These are phyloP conservation scores for Kodamaea leandrae DNA, from an alignment of 805 yeast species.

Conservation along the genomic window DNA sequence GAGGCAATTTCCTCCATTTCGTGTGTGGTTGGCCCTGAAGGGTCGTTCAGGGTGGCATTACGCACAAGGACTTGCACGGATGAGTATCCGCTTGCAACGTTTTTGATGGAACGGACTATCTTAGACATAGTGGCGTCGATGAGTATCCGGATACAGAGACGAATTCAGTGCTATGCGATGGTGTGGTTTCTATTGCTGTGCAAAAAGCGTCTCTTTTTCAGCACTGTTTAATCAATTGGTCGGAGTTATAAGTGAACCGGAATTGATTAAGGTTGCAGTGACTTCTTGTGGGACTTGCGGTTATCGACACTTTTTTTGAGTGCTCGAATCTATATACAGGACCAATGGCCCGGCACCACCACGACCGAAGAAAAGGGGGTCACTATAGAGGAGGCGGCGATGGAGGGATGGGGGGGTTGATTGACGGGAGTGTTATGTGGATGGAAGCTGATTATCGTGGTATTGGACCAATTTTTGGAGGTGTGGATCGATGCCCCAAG, in stretches of 20 bases:
- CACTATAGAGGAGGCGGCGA: not conserved
- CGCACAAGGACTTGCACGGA: slow-evolving; percentile 83
- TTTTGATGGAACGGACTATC: slow-evolving; percentile 79
- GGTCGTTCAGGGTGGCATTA: slow-evolving; percentile 87
- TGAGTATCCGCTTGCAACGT: slow-evolving; percentile 87
- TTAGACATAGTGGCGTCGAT: slow-evolving; percentile 65
- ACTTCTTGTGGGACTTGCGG: slow-evolving; percentile 2
- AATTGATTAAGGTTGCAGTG: not conserved
- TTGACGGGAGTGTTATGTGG: not conserved
- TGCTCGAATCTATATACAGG: not conserved
- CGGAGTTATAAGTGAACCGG: not conserved
- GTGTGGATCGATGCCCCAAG: too few species aligned
- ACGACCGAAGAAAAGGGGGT: too few species aligned
- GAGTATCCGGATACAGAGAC: too few species aligned
- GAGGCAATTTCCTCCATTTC: slow-evolving; percentile 84
- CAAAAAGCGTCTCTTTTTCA: too few species aligned
- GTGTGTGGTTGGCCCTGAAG: slow-evolving; percentile 75
- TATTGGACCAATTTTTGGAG: too few species aligned
- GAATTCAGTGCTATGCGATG: too few species aligned
- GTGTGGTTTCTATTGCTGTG: too few species aligned
- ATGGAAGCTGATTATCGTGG: too few species aligned
- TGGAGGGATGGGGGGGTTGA: not conserved
- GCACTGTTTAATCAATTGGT: not conserved
- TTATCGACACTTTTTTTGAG: slow-evolving; percentile 3
- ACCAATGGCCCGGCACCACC: not conserved